Base-by-base conservation (phyloP, 768 basidiomycete species). In the Tricholoma bakamatsutake region DNA sequence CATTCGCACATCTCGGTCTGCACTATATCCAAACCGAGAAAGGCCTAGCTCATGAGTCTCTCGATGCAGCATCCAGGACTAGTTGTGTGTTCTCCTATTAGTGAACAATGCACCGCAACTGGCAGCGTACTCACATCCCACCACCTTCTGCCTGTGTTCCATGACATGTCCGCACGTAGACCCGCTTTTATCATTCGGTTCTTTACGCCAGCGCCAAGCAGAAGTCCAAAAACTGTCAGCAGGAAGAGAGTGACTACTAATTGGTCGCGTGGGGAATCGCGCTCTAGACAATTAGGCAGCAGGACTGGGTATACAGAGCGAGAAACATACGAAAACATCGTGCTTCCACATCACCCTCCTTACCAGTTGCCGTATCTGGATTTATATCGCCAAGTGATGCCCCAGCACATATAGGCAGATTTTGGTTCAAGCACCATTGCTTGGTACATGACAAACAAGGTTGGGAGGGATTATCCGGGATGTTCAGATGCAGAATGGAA, bases 261-360 rank as follows among this genome's bases (percentile, higher is more conserved):
- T 66, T 96, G 93, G 72, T 97, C 94, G 68, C 93, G 74, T n/a
- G 94, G 94, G 17, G 91, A 94, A 75, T 96, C 93, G 58, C 94
- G 83, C 75, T 95, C 93, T 96, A 71, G 1, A 53, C 55, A 59
- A 53, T 65, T 52, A 54, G 57, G 49, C 15, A 30, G 59, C 53
- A 30, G 57, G 37, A 10, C 52, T 51, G 45, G 51, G 18, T 48
- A 17, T 31, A 40, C 57, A 24, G 12, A 54, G 53, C 18, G 8
- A 43, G 54, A 61, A 49, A 50, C 93, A 66, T 71, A 96, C 93
- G 91, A 74, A 96, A 96, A 78, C 94, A 97, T 68, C 93, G 78
- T 55, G 93, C 93, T 74, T 95, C 93, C 21, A 97, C 91, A 70
- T 96, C 93, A 42, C 94, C 94, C 70, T 96, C 94, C 67, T 90